Evolutionary conservation across 306 rosid genomes (phyloP).

Genomic region (Prunus armeniaca): DNA sequence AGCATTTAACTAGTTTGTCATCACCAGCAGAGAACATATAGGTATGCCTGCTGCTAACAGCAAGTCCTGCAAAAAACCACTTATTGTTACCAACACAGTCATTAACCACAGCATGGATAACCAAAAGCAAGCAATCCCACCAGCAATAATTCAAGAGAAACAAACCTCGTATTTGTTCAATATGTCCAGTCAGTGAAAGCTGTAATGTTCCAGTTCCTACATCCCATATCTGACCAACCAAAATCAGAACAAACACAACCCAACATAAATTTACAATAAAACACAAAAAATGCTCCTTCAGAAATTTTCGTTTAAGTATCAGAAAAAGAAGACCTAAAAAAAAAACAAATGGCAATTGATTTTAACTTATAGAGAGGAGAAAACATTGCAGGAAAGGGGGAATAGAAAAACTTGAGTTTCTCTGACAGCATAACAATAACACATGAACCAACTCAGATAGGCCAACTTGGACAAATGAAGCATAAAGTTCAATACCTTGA

Average conservation of each 20-base stretch:
- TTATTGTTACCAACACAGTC: neutral
- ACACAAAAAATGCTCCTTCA: neutral
- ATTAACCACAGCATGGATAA: constrained; percentile 14
- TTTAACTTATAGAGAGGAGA: neutral
- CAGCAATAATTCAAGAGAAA: constrained; percentile 17
- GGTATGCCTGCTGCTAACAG: constrained; percentile 83
- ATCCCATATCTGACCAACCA: constrained; percentile 86
- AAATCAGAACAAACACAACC: constrained; percentile 11
- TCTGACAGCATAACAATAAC: neutral
- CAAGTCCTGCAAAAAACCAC: constrained; percentile 65
- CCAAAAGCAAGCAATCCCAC: neutral
- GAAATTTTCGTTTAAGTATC: neutral
- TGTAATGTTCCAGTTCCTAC: constrained; percentile 82
- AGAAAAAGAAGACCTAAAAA: neutral
- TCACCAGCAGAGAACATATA: constrained; percentile 99
- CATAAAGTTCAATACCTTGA: constrained; percentile 65
- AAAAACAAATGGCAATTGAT: neutral
- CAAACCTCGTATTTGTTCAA: constrained; percentile 93
- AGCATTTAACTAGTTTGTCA: constrained; percentile 97
- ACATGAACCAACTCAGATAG: neutral
- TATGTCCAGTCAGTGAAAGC: constrained; percentile 93
- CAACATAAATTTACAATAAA: neutral
- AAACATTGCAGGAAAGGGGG: neutral
- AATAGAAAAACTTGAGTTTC: neutral
- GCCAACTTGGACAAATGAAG: neutral